Conservation (phyloP, 2,329 filamentous ascomycete species). For the Emericellopsis cladophorae region DNA sequence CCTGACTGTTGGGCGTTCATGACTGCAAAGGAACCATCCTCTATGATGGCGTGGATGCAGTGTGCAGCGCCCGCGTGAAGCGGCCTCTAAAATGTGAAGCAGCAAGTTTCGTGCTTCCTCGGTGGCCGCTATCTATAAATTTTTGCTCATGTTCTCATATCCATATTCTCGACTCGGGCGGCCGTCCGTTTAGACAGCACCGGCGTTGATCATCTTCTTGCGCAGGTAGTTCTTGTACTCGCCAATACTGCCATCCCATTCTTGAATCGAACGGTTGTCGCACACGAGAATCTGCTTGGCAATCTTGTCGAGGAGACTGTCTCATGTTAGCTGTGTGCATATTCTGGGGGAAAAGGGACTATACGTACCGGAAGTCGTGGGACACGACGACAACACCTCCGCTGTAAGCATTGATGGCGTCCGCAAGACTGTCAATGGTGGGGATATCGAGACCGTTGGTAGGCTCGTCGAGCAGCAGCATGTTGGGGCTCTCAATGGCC, state of each 20-base stretch:
- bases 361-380: slow-evolving; percentile 89
- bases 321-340: background rate
- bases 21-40: too few relatives aligned
- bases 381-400: slow-evolving; percentile 96
- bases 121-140: background rate
- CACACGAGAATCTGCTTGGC: slow-evolving; percentile 99
- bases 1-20: too few relatives aligned
- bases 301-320: slow-evolving; percentile 93
- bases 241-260: slow-evolving; percentile 81
- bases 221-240: slow-evolving; percentile 97
- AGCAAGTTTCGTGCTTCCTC: background rate
- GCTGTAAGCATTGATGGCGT: slow-evolving; percentile 92
- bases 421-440: slow-evolving; percentile 92
- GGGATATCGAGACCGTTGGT: slow-evolving; percentile 99
- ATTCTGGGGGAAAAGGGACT: slow-evolving; percentile 2
- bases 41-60: too few relatives aligned
- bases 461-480: slow-evolving; percentile 94
- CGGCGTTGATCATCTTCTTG: slow-evolving; percentile 93
- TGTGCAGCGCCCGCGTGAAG: background rate
- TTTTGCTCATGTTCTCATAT: slow-evolving; percentile 2
- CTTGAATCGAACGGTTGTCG: slow-evolving; percentile 87
- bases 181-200: slow-evolving; percentile 58
- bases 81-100: background rate
- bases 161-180: background rate
- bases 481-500: slow-evolving; percentile 92